Conservation (phyloP, 108 stramenopile genomes). For the Fragilariopsis cylindrus region DNA sequence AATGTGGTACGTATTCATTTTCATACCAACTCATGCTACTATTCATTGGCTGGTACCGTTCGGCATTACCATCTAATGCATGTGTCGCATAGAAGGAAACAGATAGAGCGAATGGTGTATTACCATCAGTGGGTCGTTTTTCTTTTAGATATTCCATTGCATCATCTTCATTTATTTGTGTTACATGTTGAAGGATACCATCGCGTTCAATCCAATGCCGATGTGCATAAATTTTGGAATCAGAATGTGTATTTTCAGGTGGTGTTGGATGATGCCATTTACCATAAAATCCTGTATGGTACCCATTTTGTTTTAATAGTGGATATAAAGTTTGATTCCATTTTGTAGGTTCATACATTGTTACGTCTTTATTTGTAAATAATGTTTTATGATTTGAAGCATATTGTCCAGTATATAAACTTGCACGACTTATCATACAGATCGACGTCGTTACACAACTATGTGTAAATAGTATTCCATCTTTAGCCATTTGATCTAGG, state of each 20-base stretch:
- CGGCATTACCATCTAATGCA: slow-evolving; percentile 34
- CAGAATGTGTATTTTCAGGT: background rate
- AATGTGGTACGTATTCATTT: slow-evolving; percentile 53
- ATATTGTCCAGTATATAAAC: slow-evolving; percentile 62
- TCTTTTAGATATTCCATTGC: slow-evolving; percentile 50
- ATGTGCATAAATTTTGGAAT: slow-evolving; percentile 19
- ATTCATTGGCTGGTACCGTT: slow-evolving; percentile 44
- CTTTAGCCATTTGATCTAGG: slow-evolving; percentile 52
- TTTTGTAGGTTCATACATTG: slow-evolving; percentile 14
- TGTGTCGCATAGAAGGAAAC: slow-evolving; percentile 78
- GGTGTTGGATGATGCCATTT: slow-evolving; percentile 45
- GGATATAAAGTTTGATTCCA: slow-evolving; percentile 60
- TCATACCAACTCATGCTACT: slow-evolving; percentile 39
- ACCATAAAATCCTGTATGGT: slow-evolving; percentile 63
- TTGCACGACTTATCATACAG: slow-evolving; percentile 68
- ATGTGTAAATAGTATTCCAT: slow-evolving; percentile 65
- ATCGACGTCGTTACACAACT: slow-evolving; percentile 72
- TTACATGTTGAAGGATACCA: slow-evolving; percentile 46
- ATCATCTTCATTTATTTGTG: slow-evolving; percentile 26
- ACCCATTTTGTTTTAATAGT: slow-evolving; percentile 45
- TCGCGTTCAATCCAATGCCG: slow-evolving; percentile 11
- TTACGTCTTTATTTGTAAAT: background rate
- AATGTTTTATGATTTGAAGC: slow-evolving; percentile 42
- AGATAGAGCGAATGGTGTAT: slow-evolving; percentile 58
- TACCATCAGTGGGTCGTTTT: slow-evolving; percentile 32